Percentiles rank a stretch among this genome's conserved stretches.
phyloP scores from a whole-genome alignment of 306 rosid genomes.

The Sindora glabra region DNA sequence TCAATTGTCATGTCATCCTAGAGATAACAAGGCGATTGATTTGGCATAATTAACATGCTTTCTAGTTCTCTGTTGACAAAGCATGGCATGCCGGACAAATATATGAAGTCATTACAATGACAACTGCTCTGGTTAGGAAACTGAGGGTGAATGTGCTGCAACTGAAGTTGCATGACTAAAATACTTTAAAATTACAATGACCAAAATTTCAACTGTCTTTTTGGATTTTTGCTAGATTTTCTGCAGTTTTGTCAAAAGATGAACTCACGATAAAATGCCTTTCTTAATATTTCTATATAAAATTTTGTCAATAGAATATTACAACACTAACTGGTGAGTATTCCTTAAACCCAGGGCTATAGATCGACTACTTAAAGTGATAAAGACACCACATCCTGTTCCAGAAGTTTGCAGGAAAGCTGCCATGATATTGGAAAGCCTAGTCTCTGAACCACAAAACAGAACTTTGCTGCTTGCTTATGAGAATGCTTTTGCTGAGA shows the following conservation, averaged over 20 bases:
- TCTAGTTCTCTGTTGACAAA: too few relatives aligned
- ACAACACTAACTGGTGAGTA: background rate
- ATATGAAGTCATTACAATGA: too few relatives aligned
- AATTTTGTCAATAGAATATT: background rate
- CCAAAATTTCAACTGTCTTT: too few relatives aligned
- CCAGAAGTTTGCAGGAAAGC: constrained; percentile 94
- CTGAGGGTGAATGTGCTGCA: too few relatives aligned
- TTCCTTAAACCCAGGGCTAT: constrained; percentile 61
- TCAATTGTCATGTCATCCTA: too few relatives aligned
- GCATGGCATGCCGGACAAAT: too few relatives aligned
- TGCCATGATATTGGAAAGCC: constrained; percentile 90
- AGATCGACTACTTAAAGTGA: constrained; percentile 80
- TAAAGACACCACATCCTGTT: constrained; percentile 81
- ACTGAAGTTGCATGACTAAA: too few relatives aligned
- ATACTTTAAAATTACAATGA: too few relatives aligned
- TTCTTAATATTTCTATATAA: background rate
- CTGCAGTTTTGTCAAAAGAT: too few relatives aligned
- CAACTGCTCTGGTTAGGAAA: too few relatives aligned
- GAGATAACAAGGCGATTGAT: too few relatives aligned
- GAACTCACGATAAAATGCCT: background rate
- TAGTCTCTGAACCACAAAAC: constrained; percentile 95
- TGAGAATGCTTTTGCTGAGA: constrained; percentile 93
- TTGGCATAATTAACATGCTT: background rate
- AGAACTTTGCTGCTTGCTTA: constrained; percentile 63
- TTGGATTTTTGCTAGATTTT: too few relatives aligned